Evolutionary conservation across 164 flowering plant species (phyloP), one percentile per base, ranked within the genome.

Genomic region (Chimonanthus salicifolius): DNA sequence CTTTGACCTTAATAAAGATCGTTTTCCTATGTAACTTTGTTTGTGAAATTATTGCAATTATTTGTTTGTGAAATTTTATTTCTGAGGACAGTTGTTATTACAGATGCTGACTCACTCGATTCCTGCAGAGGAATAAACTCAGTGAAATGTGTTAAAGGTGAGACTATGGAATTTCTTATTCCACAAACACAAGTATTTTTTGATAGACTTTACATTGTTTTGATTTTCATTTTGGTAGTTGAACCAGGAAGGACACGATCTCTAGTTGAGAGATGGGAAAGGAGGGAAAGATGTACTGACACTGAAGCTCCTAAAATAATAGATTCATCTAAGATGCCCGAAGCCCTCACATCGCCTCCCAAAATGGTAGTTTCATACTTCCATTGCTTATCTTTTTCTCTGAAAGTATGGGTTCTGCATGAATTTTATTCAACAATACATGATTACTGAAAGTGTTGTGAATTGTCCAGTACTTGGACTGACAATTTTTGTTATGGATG

Each of bases 191-290:
- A 11, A n/a, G 16, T 11, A 11, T 11, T 70, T 9, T 33, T 50
- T 51, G 47, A 62, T 68, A 68, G 48, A 11, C 15, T 62, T 3
- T 66, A 77, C 68, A 72, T 66, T 75, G 6, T 47, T 78, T 70
- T 67, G 45, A 33, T 33, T 33, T 4, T 48, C 13, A 47, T 81
- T 74, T 64, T 88, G 73, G 83, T 87, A 58, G 90, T 89, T 81
- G 83, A 86, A 73, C 85, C 68, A 44, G 98, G 98, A 81, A 88
- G 97, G 81, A 94, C 96, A 18, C 94, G 94, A 6, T 78, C 92
- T 72, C 81, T 94, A 64, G 98, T 94, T 72, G 93, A 92, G 85
- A 90, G 86, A 78, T 94, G 89, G 88, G 98, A 94, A 80, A 85
- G 76, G 79, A 81, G 85, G 82, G 98, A 88, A 58, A 81, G 4